Evolutionary conservation across 306 rosid genomes (phyloP), one percentile per base, ranked within the genome.

Genomic region (Alnus rubra): DNA sequence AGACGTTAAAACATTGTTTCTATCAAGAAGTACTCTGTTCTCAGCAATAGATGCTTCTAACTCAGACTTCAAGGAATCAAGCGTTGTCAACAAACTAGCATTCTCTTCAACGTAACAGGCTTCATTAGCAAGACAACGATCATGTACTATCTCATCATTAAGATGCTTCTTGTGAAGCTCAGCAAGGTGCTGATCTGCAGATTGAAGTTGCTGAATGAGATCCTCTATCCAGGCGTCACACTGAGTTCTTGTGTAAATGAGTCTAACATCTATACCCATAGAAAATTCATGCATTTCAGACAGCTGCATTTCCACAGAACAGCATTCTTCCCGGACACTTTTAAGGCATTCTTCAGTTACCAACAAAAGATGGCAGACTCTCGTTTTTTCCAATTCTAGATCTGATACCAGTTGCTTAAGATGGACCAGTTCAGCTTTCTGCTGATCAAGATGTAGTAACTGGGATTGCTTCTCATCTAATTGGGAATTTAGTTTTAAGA

Each of bases 321-420:
- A 91, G 85, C 88, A 80, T 74, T 90, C 88, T 71, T 80, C 83
- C 71, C 19, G 74, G 81, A 88, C 83, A 59, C 75, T 85, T 83
- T 70, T 76, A 69, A 91, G 86, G 76, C 42, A 77, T 84, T 82
- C 83, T 78, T 91, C 91, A 51, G 95, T 86, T 69, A 76, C 87
- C 76, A 80, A 80, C 54, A 90, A 82, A 82, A 81, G 85, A 74
- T 80, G 68, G 74, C 69, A 72, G 19, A 93, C 78, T 84, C 88
- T 88, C 83, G 94, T 87, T 78, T 91, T 95, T 79, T 93, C 97
- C 18, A 76, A 80, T 76, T 95, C 96, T 12, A 91, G 81, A 75
- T 88, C 87, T 16, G 83, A 76, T 39, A 91, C 75, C 69, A 81
- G 70, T 86, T 82, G 88, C 88, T 85, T 95, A 79, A 90, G 93